Percentiles rank a stretch among this genome's conserved stretches.
Evolutionary conservation across 208 protist species (phyloP).

Genomic region (Trypanosoma melophagium): DNA sequence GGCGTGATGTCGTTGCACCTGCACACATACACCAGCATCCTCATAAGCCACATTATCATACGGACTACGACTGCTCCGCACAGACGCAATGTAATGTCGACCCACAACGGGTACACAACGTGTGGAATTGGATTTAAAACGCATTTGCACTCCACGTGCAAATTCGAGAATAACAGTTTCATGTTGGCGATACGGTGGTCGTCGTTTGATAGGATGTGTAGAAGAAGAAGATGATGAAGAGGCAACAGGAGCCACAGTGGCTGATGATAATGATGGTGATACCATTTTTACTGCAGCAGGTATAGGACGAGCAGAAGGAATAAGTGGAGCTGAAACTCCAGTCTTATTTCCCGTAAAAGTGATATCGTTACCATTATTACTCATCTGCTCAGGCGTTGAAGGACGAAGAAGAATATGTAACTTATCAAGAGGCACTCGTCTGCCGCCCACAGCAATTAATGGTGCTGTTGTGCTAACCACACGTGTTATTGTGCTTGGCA

Average conservation of each 20-base stretch:
- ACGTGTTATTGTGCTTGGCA: conserved; percentile 25
- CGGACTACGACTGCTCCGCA: conserved; percentile 37
- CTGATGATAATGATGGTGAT: neutral
- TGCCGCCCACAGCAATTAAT: conserved; percentile 69
- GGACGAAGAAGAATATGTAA: conserved; percentile 50
- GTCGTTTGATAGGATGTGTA: neutral
- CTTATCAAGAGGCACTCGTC: conserved; percentile 79
- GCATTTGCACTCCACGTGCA: conserved; percentile 44
- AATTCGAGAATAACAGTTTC: conserved; percentile 43
- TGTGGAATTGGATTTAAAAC: conserved; percentile 33
- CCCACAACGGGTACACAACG: conserved; percentile 28
- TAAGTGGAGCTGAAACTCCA: conserved; percentile 21
- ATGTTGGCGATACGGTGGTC: conserved; percentile 9
- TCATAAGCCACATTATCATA: conserved; percentile 48
- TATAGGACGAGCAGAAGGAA: conserved; percentile 47
- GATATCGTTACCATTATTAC: conserved; percentile 11
- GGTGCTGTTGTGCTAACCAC: conserved; percentile 43
- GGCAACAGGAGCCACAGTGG: neutral
- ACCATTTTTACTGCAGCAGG: conserved; percentile 26
- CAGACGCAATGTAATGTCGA: conserved; percentile 43
- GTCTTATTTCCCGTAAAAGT: neutral
- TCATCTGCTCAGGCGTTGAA: conserved; percentile 12
- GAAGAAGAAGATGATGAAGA: neutral
- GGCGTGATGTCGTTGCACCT: conserved; percentile 27
- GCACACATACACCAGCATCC: conserved; percentile 49